Evolutionary conservation across 768 basidiomycete genomes (phyloP).

Genomic region (Saitozyma sp.): DNA sequence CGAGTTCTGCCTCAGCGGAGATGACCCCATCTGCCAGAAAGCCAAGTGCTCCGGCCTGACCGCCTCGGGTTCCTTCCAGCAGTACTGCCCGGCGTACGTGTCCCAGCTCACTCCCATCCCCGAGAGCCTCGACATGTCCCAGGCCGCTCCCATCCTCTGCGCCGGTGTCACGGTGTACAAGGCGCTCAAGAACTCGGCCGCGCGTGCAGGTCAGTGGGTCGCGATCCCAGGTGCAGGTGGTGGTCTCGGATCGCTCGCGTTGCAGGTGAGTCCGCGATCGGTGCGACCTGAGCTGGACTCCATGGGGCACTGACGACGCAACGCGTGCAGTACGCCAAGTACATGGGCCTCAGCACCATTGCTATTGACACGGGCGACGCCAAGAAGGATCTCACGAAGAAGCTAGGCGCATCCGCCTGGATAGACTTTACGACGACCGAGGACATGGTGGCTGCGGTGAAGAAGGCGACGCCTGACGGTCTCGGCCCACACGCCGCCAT

Average conservation of each 20-base stretch:
- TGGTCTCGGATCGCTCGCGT: slow-evolving; percentile 77
- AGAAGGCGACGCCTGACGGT: slow-evolving; percentile 62
- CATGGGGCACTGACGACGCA: not conserved
- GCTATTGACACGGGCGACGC: slow-evolving; percentile 77
- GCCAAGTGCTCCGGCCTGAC: not conserved
- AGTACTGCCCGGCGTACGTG: slow-evolving; percentile 56
- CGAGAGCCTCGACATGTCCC: slow-evolving; percentile 58
- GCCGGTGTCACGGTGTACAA: slow-evolving; percentile 80
- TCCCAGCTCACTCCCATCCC: slow-evolving; percentile 71
- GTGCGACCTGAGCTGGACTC: too few species aligned
- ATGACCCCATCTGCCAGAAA: slow-evolving; percentile 38
- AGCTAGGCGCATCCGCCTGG: slow-evolving; percentile 67
- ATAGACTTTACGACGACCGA: slow-evolving; percentile 73
- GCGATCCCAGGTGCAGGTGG: slow-evolving; percentile 50
- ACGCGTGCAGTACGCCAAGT: slow-evolving; percentile 71
- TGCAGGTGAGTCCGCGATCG: not conserved
- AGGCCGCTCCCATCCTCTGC: slow-evolving; percentile 72
- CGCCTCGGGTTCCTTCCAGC: not conserved
- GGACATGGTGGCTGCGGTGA: slow-evolving; percentile 63
- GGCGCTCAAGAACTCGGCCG: slow-evolving; percentile 71
- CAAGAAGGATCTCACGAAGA: slow-evolving; percentile 64
- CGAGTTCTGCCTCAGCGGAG: slow-evolving; percentile 72
- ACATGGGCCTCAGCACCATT: slow-evolving; percentile 75
- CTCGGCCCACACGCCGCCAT: slow-evolving; percentile 67
- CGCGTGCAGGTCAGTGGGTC: slow-evolving; percentile 63